These are phyloP conservation scores for Populus hybrid DNA, from an alignment of 441 rosid species.

Conservation along the genomic window DNA sequence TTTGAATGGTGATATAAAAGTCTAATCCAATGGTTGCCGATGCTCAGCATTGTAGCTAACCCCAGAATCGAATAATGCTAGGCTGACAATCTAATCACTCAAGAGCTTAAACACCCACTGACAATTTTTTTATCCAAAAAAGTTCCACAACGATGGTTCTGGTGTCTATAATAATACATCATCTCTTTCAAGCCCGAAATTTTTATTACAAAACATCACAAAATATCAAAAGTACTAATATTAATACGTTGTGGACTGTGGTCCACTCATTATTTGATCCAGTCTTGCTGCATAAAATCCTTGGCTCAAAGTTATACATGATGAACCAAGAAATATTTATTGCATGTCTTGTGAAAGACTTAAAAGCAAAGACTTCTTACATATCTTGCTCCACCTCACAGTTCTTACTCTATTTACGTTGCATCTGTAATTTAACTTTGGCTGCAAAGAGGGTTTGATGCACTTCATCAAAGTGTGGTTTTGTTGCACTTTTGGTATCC, in stretches of 20 bases:
- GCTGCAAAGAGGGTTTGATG: slow-evolving; percentile 44
- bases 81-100: too few species aligned
- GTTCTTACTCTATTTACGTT: slow-evolving; percentile 18
- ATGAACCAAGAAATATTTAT: background rate
- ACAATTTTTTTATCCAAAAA: too few species aligned
- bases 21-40: too few species aligned
- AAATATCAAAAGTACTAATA: background rate
- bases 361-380: background rate
- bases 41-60: too few species aligned
- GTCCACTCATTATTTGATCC: background rate
- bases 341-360: background rate
- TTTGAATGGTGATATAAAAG: too few species aligned
- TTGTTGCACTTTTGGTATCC: slow-evolving; percentile 51
- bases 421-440: slow-evolving; percentile 36
- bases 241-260: background rate
- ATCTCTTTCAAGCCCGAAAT: background rate
- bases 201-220: background rate
- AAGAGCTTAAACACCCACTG: too few species aligned
- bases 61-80: too few species aligned
- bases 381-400: background rate
- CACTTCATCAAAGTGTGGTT: slow-evolving; percentile 71
- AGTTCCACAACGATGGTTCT: background rate
- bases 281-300: background rate
- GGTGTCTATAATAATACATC: background rate
- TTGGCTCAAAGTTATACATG: background rate